Evolutionary conservation across 495 filamentous ascomycete species (phyloP), one percentile per base, ranked within the genome.

Genomic region (Diplogelasinospora grovesii): DNA sequence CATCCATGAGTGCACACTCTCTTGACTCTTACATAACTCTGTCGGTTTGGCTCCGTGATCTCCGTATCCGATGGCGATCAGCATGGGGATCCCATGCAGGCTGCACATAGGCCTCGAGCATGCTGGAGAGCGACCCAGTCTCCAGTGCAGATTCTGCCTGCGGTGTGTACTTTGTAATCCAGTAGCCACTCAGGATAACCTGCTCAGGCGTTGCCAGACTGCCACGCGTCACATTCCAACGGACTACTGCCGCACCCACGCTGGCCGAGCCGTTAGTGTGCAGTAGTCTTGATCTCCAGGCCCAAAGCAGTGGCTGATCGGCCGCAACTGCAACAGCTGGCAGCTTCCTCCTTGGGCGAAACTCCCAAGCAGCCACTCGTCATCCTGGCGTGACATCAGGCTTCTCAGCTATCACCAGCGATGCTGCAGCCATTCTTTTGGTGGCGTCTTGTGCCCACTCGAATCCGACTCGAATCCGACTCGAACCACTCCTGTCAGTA

Each of bases 331-430:
- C 28, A 21, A 11, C 33, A 21, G 9, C 36, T 30, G 8, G 23
- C 10, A 49, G 36, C 46, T 49, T 49, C 46, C 46, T 40, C 41
- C 30, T 49, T 4, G 18, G 40, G 46, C 39, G 20, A n/a, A n/a
- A 9, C 15, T 13, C 8, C 16, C 6, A 33, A 16, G 37, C 45
- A 42, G 27, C 40, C 28, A 39, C 34, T 43, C 32, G 34, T 18
- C 39, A 39, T 49, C 19, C 9, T 43, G 35, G 21, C 22, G 8
- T 34, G 30, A 28, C n/a, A 2, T 13, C 16, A 20, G 28, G n/a
- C 35, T 27, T 49, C 21, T 16, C 11, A 14, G 10, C 2, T 36
- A 20, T 45, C 42, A 33, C 18, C 19, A 38, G 37, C 27, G 28
- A 52, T 24, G 22, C 32, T 22, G 28, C 21, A 22, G 23, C 16